These are phyloP conservation scores for Blastobotrys malaysiensis DNA, from an alignment of 1,139 yeast species.

Conservation along the genomic window DNA sequence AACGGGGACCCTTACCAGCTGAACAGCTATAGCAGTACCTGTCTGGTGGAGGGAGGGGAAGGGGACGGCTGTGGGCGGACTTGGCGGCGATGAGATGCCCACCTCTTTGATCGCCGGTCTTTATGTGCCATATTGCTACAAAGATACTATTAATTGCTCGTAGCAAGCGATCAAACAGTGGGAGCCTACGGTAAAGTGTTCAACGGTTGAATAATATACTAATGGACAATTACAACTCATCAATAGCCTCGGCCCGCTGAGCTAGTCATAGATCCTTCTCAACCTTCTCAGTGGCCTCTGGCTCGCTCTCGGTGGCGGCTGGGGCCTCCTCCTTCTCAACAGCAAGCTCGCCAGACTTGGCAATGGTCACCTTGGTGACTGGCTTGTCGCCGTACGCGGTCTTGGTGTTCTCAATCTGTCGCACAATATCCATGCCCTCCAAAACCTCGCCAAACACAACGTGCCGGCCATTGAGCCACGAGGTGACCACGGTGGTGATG, in stretches of 20 bases:
- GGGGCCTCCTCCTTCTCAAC: constrained; percentile 17
- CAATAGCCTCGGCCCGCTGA: constrained; percentile 14
- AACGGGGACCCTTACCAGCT: too few species aligned
- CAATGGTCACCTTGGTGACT: constrained; percentile 61
- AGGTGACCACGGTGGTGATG: constrained; percentile 84
- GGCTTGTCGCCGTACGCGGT: constrained; percentile 70
- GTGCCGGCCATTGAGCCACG: constrained; percentile 93
- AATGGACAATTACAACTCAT: constrained; percentile 4
- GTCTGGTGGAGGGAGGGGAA: too few species aligned
- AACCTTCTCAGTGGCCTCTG: constrained; percentile 11
- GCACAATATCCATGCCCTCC: constrained; percentile 79
- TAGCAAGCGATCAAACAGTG: too few species aligned
- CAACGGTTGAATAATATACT: too few species aligned
- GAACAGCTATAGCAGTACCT: too few species aligned
- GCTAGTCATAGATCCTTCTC: constrained; percentile 19
- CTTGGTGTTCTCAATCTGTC: constrained; percentile 70
- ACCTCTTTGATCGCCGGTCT: too few species aligned
- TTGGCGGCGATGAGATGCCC: too few species aligned
- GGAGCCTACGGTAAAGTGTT: too few species aligned
- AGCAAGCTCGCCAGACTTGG: constrained; percentile 68
- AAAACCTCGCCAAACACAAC: constrained; percentile 93
- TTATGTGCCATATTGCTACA: too few species aligned
- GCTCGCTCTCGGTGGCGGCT: constrained; percentile 10
- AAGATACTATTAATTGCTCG: too few species aligned
- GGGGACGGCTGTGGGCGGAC: too few species aligned